A percentile compares a stretch with the other conserved stretches of the same genome.
Evolutionary conservation across 192 early-diverging fungal species (phyloP).

Genomic region (Coemansia sp.): DNA sequence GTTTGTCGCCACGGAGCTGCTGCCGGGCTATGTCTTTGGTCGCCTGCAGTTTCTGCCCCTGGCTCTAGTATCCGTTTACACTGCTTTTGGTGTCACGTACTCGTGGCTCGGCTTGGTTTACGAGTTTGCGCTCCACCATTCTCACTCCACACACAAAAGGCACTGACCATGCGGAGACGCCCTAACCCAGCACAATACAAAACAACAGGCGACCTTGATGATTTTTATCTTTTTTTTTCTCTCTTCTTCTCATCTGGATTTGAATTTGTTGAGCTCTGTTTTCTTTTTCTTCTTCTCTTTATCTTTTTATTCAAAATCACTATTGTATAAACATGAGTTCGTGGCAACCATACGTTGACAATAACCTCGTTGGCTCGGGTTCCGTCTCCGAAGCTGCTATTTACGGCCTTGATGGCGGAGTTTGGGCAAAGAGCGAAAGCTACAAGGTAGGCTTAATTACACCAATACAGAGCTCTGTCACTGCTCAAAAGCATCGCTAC

Average conservation of each 20-base stretch:
- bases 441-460: constrained; percentile 29
- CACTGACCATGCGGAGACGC: not conserved
- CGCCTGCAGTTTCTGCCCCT: constrained; percentile 79
- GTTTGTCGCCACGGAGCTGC: constrained; percentile 34
- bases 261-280: not conserved
- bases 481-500: not conserved
- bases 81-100: constrained; percentile 74
- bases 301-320: not conserved
- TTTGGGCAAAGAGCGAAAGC: constrained; percentile 78
- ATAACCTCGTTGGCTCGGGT: constrained; percentile 73
- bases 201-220: not conserved
- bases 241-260: constrained; percentile 24
- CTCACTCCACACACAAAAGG: not conserved
- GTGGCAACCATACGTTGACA: constrained; percentile 86
- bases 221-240: constrained; percentile 11
- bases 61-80: constrained; percentile 79
- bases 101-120: constrained; percentile 63
- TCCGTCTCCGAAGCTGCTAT: constrained; percentile 80
- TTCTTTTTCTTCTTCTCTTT: constrained; percentile 11
- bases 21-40: constrained; percentile 35
- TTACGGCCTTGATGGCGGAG: constrained; percentile 73
- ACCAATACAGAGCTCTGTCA: not conserved
- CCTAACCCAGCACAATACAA: constrained; percentile 14
- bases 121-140: constrained; percentile 27
- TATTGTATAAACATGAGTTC: constrained; percentile 58